Conservation (phyloP, 352 stramenopile genomes). For the Phytophthora constricta region DNA sequence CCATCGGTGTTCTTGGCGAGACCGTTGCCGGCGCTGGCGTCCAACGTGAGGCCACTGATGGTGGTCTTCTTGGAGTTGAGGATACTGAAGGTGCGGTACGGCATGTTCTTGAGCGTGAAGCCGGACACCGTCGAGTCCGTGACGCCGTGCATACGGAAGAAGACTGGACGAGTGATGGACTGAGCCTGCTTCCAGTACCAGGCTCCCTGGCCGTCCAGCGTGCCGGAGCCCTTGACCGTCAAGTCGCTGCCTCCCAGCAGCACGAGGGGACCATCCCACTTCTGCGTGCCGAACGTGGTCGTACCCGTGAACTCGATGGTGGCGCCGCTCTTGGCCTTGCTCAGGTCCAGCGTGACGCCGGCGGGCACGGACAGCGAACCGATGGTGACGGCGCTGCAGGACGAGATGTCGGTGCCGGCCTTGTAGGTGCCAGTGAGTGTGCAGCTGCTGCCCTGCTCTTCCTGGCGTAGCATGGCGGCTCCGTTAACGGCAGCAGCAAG, state of each 20-base stretch:
- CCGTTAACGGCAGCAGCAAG: constrained; percentile 1
- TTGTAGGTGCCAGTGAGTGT: constrained; percentile 42
- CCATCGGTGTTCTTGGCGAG: constrained; percentile 1
- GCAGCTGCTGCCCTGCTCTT: constrained; percentile 10
- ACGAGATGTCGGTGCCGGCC: constrained; percentile 26
- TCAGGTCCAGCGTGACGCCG: constrained; percentile 40
- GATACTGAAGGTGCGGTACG: constrained; percentile 35
- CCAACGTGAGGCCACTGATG: constrained; percentile 25
- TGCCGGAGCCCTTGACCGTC: constrained; percentile 34
- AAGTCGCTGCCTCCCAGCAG: constrained; percentile 23
- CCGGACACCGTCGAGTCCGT: constrained; percentile 34
- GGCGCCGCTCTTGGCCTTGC: constrained; percentile 29
- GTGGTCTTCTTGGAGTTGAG: constrained; percentile 30
- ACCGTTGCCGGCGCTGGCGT: constrained; percentile 17
- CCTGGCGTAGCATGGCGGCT: not conserved
- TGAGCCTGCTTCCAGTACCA: constrained; percentile 47
- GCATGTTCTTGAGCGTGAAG: constrained; percentile 45
- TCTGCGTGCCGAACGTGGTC: constrained; percentile 36
- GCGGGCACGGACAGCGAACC: constrained; percentile 31
- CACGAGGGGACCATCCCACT: constrained; percentile 37
- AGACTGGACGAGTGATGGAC: constrained; percentile 29
- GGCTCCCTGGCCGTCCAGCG: constrained; percentile 37
- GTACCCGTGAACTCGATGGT: constrained; percentile 41
- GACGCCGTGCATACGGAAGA: constrained; percentile 10
- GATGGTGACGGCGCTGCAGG: constrained; percentile 35